Evolutionary conservation across 2,329 filamentous ascomycete species (phyloP).

Genomic region (Clarireedia monteithiana): DNA sequence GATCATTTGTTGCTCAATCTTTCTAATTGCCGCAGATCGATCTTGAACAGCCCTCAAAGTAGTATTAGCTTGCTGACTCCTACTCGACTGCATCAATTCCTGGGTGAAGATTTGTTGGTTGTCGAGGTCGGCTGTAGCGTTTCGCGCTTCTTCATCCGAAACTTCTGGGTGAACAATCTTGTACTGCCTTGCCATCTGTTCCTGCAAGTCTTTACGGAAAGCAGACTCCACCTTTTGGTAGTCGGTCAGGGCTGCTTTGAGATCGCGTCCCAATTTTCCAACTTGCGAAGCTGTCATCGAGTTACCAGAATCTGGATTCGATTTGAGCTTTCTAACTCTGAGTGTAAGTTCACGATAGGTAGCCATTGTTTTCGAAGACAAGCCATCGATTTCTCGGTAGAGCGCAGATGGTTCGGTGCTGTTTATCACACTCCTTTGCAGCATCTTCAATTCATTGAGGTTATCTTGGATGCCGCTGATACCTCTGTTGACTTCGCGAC

Average conservation of each 20-base stretch:
- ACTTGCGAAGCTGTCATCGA: slow-evolving; percentile 74
- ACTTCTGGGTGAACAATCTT: slow-evolving; percentile 81
- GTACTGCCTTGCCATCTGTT: slow-evolving; percentile 84
- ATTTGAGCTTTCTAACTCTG: slow-evolving; percentile 74
- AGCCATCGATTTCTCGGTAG: slow-evolving; percentile 55
- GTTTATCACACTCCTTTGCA: slow-evolving; percentile 28
- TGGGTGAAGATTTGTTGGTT: slow-evolving; percentile 78
- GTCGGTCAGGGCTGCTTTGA: slow-evolving; percentile 72
- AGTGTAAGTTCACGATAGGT: slow-evolving; percentile 73
- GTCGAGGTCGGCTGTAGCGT: slow-evolving; percentile 64
- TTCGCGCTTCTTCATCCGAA: slow-evolving; percentile 66
- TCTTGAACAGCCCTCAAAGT: slow-evolving; percentile 74
- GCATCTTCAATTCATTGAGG: slow-evolving; percentile 61
- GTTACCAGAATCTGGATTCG: slow-evolving; percentile 71
- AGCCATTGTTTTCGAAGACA: slow-evolving; percentile 75
- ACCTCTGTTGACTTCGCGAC: slow-evolving; percentile 68
- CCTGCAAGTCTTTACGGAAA: slow-evolving; percentile 72
- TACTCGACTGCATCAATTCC: slow-evolving; percentile 73
- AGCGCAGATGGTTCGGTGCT: slow-evolving; percentile 18
- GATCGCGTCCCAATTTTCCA: slow-evolving; percentile 66
- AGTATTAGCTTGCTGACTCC: slow-evolving; percentile 71
- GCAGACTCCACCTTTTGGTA: slow-evolving; percentile 76
- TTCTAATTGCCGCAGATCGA: slow-evolving; percentile 79
- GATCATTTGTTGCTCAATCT: slow-evolving; percentile 86
- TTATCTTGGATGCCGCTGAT: slow-evolving; percentile 68